Conservation (phyloP, 2,329 filamentous ascomycete genomes). For the Sclerotinia glacialis region DNA sequence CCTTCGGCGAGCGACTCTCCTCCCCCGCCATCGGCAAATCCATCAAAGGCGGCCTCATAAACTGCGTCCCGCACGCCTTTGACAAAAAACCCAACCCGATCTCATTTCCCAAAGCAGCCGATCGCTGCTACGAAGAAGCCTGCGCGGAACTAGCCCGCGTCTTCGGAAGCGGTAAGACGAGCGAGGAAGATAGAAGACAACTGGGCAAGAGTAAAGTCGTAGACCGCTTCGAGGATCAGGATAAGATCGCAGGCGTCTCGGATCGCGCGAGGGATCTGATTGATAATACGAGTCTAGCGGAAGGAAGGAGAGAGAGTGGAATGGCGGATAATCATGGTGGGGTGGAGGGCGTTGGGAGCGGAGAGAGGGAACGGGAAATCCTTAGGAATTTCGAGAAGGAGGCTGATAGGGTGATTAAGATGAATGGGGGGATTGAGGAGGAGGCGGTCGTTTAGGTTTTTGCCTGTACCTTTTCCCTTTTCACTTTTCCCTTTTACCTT, state of each 20-base stretch:
- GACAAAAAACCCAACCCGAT: conserved; percentile 64
- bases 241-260: not conserved
- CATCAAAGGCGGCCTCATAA: conserved; percentile 57
- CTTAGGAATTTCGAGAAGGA: not conserved
- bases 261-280: conserved; percentile 13
- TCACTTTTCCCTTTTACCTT: not conserved
- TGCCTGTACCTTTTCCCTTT: too few relatives aligned
- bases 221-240: conserved; percentile 34
- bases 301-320: conserved; percentile 6
- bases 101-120: conserved; percentile 40
- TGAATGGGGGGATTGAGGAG: not conserved
- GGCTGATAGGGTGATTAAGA: not conserved
- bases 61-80: conserved; percentile 61
- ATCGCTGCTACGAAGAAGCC: conserved; percentile 37
- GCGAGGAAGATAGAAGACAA: conserved; percentile 33
- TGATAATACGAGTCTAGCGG: conserved; percentile 17
- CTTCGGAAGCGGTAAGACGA: conserved; percentile 31
- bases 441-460: not conserved
- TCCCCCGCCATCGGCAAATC: conserved; percentile 50
- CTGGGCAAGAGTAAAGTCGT: conserved; percentile 32
- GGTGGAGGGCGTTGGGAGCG: not conserved
- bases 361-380: not conserved
- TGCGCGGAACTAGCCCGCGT: conserved; percentile 36
- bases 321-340: conserved; percentile 20
- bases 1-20: conserved; percentile 58